phyloP scores from a whole-genome alignment of 371 early-diverging fungal genomes.

The Basidiobolus meristosporus region DNA sequence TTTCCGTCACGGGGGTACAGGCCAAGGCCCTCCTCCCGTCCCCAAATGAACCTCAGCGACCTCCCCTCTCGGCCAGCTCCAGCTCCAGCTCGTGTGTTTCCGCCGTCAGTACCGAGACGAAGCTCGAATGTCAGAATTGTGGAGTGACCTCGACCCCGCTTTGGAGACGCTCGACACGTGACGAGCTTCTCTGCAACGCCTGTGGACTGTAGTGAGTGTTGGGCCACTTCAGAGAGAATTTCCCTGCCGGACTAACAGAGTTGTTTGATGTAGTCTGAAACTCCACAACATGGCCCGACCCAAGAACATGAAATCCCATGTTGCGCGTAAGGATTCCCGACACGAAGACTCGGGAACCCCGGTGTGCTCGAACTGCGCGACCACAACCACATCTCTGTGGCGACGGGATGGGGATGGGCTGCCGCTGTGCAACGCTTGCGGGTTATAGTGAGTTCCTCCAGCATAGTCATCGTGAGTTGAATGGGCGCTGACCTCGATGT shows the following conservation, averaged over 20 bases:
- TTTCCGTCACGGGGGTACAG: too few species aligned
- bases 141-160: slow-evolving; percentile 77
- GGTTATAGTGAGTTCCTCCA: slow-evolving; percentile 52
- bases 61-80: too few species aligned
- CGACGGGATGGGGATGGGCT: slow-evolving; percentile 66
- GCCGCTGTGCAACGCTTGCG: slow-evolving; percentile 91
- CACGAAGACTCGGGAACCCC: too few species aligned
- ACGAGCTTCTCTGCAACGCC: slow-evolving; percentile 38
- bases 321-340: slow-evolving; percentile 4
- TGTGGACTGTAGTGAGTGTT: slow-evolving; percentile 30
- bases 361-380: slow-evolving; percentile 71
- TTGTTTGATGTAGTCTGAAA: slow-evolving; percentile 4
- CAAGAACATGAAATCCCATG: slow-evolving; percentile 5
- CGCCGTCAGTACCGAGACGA: too few species aligned
- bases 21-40: too few species aligned
- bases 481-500: neutral
- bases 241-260: too few species aligned
- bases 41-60: too few species aligned
- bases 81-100: too few species aligned
- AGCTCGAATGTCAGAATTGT: slow-evolving; percentile 61
- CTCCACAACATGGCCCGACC: slow-evolving; percentile 7
- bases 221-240: neutral
- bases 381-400: slow-evolving; percentile 89
- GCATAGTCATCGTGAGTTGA: neutral
- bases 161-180: slow-evolving; percentile 83